phyloP scores from a whole-genome alignment of 2,329 filamentous ascomycete species.

The Talaromyces islandicus region DNA sequence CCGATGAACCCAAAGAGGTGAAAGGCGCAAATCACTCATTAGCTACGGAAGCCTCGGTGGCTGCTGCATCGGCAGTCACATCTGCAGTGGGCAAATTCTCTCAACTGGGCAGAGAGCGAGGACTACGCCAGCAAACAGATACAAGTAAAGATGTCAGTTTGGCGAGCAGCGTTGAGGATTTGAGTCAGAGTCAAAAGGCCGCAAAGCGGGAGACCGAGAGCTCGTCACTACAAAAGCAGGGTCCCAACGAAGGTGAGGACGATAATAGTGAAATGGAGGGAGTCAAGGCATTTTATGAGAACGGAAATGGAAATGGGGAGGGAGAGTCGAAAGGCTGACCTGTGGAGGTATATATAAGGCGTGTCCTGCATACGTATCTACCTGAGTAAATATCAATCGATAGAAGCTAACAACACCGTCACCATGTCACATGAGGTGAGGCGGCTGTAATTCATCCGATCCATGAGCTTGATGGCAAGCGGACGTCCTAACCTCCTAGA shows the following conservation, averaged over 20 bases:
- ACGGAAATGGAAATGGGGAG: conserved; percentile 6
- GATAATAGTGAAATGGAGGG: conserved; percentile 32
- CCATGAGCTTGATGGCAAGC: no score
- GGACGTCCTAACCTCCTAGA: no score
- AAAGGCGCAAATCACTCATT: conserved; percentile 7
- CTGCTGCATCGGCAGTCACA: conserved; percentile 12
- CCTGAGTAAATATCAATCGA: no score
- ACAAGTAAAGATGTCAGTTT: conserved; percentile 63
- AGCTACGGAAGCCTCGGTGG: conserved; percentile 11
- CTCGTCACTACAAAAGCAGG: background rate
- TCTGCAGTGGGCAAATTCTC: background rate
- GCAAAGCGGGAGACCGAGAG: conserved; percentile 14
- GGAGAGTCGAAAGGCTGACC: background rate
- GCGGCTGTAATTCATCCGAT: no score
- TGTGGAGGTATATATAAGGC: background rate
- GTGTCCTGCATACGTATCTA: conserved; percentile 10
- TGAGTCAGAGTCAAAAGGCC: conserved; percentile 15
- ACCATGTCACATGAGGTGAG: no score
- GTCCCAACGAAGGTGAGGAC: conserved; percentile 18
- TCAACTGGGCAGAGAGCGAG: conserved; percentile 48
- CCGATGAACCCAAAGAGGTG: conserved; percentile 8
- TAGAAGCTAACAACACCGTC: no score
- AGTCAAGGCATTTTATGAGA: conserved; percentile 31
- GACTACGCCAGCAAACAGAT: conserved; percentile 59
- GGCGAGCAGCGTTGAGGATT: conserved; percentile 58